Percentiles rank a stretch among this genome's conserved stretches.
These are phyloP conservation scores for Salicornia ramosissima DNA, from an alignment of 148 eudicot genomes.

Conservation along the genomic window DNA sequence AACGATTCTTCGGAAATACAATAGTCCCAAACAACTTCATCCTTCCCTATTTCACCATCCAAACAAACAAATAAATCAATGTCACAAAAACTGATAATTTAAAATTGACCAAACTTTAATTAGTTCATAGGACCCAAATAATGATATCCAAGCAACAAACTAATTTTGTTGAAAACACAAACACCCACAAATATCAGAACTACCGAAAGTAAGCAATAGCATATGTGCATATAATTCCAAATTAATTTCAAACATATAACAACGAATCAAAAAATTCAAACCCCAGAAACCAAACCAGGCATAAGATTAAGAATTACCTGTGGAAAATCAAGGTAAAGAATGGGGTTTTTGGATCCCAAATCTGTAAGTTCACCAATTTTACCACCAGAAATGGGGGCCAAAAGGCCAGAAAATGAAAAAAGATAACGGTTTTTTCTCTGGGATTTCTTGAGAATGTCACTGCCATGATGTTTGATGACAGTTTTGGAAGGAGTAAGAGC, in stretches of 20 bases:
- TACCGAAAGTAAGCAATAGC: not conserved
- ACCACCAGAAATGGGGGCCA: slow-evolving; percentile 74
- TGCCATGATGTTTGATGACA: slow-evolving; percentile 67
- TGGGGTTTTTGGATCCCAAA: slow-evolving; percentile 79
- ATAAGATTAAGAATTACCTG: slow-evolving; percentile 37
- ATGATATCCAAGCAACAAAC: not conserved
- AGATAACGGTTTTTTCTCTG: slow-evolving; percentile 72
- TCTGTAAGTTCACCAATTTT: slow-evolving; percentile 78
- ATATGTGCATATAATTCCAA: not conserved
- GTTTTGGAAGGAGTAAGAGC: slow-evolving; percentile 57
- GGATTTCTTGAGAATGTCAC: slow-evolving; percentile 66
- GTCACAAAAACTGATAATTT: no score
- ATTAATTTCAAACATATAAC: not conserved
- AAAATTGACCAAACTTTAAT: not conserved
- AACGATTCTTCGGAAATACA: slow-evolving; percentile 76
- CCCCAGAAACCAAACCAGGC: not conserved
- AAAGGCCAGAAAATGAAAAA: slow-evolving; percentile 74
- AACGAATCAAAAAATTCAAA: slow-evolving; percentile 9
- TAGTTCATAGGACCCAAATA: not conserved
- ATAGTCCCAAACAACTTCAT: slow-evolving; percentile 93
- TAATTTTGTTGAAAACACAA: not conserved
- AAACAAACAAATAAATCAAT: not conserved
- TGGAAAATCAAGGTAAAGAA: slow-evolving; percentile 71
- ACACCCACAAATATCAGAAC: no score
- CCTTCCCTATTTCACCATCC: slow-evolving; percentile 48